Evolutionary conservation across 2,329 filamentous ascomycete species (phyloP), one percentile per base, ranked within the genome.

Genomic region (Aspergillus pseudonomiae): DNA sequence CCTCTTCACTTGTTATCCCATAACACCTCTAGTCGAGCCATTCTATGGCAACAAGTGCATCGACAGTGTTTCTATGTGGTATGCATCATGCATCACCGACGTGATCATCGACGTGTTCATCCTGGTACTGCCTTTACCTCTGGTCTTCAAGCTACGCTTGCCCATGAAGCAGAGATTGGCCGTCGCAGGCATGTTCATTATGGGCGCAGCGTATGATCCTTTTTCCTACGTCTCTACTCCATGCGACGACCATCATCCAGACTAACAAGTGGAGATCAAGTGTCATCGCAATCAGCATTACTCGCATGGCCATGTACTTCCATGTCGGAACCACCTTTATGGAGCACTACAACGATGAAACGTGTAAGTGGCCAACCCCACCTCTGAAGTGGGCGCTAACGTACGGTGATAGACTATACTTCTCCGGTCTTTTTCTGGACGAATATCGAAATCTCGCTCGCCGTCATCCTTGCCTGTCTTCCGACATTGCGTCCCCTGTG

Each of bases 41-140:
- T 59, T 50, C 57, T 59, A 59, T 45, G 41, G 41, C n/a, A 59
- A 59, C 57, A 59, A 59, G 39, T 59, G 57, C 19, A 48, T 59
- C 4, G 26, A 59, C 16, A 59, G 39, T 10, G 30, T 59, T 19
- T 41, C 41, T 6, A 48, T 48, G 53, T 55, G 53, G 53, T 55
- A 55, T 14, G 32, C 53, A 5, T 55, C 53, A 12, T 55, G 53
- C 26, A 36, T 55, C 19, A 55, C 53, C 32, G 53, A 55, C 19
- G 53, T 39, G 12, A 36, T 55, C 11, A 26, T 55, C 53, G 53
- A 55, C 21, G 16, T 55, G 10, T 16, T 55, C n/a, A 55, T 55
- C 32, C 53, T 55, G 10, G 19, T 55, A 9, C 53, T 55, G 30
- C 53, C 53, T 7, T 41, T 41, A 10, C 39, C 39, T 41, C 16